Evolutionary conservation across 495 filamentous ascomycete species (phyloP).

Genomic region (Penicillium lividum): DNA sequence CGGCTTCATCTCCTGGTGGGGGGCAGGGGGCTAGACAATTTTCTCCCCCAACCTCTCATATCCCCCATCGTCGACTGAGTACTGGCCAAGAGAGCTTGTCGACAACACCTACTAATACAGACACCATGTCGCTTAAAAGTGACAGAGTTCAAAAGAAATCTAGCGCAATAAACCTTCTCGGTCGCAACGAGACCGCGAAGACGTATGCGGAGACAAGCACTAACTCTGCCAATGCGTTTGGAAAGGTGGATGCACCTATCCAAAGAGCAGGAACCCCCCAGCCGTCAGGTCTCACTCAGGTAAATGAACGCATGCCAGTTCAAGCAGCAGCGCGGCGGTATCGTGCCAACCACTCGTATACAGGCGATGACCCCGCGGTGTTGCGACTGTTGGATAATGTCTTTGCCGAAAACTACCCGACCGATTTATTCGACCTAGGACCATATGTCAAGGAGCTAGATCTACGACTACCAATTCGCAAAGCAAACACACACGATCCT

Average conservation of each 20-base stretch:
- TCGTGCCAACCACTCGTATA: slow-evolving; percentile 67
- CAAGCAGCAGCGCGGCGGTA: slow-evolving; percentile 32
- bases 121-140: slow-evolving; percentile 33
- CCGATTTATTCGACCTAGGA: slow-evolving; percentile 68
- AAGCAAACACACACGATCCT: slow-evolving; percentile 49
- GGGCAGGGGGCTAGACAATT: slow-evolving; percentile 39
- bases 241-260: slow-evolving; percentile 76
- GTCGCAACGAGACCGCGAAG: slow-evolving; percentile 75
- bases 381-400: slow-evolving; percentile 83
- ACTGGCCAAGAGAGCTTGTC: slow-evolving; percentile 40
- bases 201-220: slow-evolving; percentile 81
- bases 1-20: slow-evolving; percentile 42
- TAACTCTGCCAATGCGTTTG: slow-evolving; percentile 78
- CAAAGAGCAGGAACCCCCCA: slow-evolving; percentile 35
- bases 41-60: slow-evolving; percentile 42
- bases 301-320: slow-evolving; percentile 31
- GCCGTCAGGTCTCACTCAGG: slow-evolving; percentile 33
- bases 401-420: slow-evolving; percentile 87
- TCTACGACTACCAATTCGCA: slow-evolving; percentile 63
- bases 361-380: slow-evolving; percentile 86
- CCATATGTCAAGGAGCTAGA: slow-evolving; percentile 74
- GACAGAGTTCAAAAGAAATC: slow-evolving; percentile 58
- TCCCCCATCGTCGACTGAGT: slow-evolving; percentile 32
- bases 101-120: slow-evolving; percentile 35
- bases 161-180: slow-evolving; percentile 83